These are phyloP conservation scores for Kregervanrija fluxuum DNA, from an alignment of 805 yeast genomes.

Conservation along the genomic window DNA sequence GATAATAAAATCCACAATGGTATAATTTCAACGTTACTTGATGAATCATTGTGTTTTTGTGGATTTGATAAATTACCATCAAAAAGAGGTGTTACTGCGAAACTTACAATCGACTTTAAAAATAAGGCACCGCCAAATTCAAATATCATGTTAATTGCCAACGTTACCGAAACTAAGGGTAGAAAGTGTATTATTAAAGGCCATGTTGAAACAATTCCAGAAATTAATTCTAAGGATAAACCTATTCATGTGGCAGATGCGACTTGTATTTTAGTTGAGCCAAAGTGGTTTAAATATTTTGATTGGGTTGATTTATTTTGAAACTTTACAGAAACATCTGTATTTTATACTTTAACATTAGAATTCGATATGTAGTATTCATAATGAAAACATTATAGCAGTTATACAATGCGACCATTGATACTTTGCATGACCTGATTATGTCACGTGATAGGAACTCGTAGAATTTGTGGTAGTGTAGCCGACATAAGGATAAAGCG, in stretches of 20 bases:
- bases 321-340: background rate
- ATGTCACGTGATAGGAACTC: too few relatives aligned
- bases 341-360: background rate
- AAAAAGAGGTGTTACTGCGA: constrained; percentile 85
- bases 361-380: background rate
- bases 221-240: constrained; percentile 7
- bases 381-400: too few relatives aligned
- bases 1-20: constrained; percentile 81
- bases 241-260: constrained; percentile 42
- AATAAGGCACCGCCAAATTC: constrained; percentile 54
- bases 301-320: constrained; percentile 34
- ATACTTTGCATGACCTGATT: too few relatives aligned
- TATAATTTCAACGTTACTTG: constrained; percentile 66
- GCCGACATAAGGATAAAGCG: too few relatives aligned
- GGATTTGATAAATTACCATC: constrained; percentile 81
- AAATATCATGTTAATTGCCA: constrained; percentile 60
- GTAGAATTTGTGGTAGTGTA: too few relatives aligned
- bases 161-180: constrained; percentile 60
- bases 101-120: constrained; percentile 55
- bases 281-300: constrained; percentile 77
- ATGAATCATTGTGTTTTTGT: constrained; percentile 78
- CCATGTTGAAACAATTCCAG: constrained; percentile 43
- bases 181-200: constrained; percentile 81
- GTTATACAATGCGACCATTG: too few relatives aligned
- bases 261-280: constrained; percentile 71